Evolutionary conservation across 2,329 filamentous ascomycete genomes (phyloP).

Genomic region (Elsinoe batatas): DNA sequence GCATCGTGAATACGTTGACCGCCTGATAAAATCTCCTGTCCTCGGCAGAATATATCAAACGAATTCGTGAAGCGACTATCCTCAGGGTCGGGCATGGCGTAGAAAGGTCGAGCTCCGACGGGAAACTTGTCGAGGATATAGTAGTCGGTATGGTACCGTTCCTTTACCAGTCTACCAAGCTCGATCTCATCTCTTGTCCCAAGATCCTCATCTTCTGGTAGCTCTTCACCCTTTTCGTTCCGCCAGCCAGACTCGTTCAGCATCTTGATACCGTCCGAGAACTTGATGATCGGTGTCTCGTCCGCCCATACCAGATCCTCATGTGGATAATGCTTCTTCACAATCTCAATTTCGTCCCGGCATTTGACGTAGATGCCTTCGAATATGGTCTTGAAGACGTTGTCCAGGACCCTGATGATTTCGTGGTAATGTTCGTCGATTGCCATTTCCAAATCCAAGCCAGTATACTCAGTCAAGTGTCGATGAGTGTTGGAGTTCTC

Average conservation of each 20-base stretch:
- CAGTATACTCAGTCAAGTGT: constrained; percentile 89
- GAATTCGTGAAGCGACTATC: constrained; percentile 73
- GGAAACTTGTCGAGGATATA: constrained; percentile 95
- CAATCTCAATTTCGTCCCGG: constrained; percentile 62
- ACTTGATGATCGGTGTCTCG: constrained; percentile 70
- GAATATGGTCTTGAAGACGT: constrained; percentile 71
- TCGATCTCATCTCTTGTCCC: constrained; percentile 79
- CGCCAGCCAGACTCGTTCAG: constrained; percentile 67
- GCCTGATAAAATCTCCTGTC: constrained; percentile 85
- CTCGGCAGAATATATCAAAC: constrained; percentile 88
- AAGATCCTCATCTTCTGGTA: constrained; percentile 68
- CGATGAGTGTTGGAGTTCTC: constrained; percentile 95
- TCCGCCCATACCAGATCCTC: constrained; percentile 81
- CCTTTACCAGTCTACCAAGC: constrained; percentile 71
- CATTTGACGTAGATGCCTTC: constrained; percentile 59
- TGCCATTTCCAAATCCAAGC: constrained; percentile 85
- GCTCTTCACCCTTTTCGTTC: constrained; percentile 63
- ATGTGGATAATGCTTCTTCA: constrained; percentile 78
- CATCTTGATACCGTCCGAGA: constrained; percentile 69
- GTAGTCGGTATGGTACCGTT: constrained; percentile 82
- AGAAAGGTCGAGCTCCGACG: constrained; percentile 73
- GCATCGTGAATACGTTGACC: constrained; percentile 88
- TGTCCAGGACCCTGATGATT: constrained; percentile 67
- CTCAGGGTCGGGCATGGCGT: constrained; percentile 73
- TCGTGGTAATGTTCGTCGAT: constrained; percentile 86